Conservation (phyloP, 805 yeast species). For the Tetrapisispora nanseiensis region DNA sequence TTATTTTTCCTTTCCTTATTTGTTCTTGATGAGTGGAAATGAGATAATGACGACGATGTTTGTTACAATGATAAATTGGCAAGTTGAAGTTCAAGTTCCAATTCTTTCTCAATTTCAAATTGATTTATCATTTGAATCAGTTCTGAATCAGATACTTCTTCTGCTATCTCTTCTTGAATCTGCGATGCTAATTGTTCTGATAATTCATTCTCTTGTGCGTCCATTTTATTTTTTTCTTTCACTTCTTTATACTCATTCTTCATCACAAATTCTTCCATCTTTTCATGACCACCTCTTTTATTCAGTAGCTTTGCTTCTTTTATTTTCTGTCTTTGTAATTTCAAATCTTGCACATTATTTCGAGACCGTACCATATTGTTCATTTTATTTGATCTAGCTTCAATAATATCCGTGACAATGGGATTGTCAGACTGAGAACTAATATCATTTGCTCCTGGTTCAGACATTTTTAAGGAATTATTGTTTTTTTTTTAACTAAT, state of each 20-base stretch:
- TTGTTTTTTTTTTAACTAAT: too few relatives aligned
- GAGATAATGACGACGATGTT: too few relatives aligned
- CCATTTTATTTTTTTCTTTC: constrained; percentile 9
- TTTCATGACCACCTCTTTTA: constrained; percentile 19
- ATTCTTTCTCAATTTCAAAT: constrained; percentile 14
- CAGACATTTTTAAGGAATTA: too few relatives aligned
- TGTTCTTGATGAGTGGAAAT: too few relatives aligned
- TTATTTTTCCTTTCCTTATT: too few relatives aligned
- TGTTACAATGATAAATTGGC: background rate
- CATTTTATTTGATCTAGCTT: background rate
- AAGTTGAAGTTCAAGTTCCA: constrained; percentile 3
- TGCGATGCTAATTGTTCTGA: constrained; percentile 14
- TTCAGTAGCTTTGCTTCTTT: background rate
- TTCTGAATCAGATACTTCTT: constrained; percentile 19
- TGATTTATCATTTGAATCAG: constrained; percentile 16
- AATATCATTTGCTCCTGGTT: too few relatives aligned
- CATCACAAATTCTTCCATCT: constrained; percentile 25
- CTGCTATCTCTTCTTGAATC: constrained; percentile 12
- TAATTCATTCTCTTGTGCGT: constrained; percentile 14
- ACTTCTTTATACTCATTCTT: constrained; percentile 10
- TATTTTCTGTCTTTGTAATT: background rate
- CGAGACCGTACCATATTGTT: background rate
- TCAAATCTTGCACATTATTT: background rate
- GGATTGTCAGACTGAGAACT: background rate
- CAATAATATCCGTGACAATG: background rate